A percentile compares a stretch with the other conserved stretches of the same genome.
These are phyloP conservation scores for Yamadazyma oceani DNA, from an alignment of 1,139 yeast genomes.

Conservation along the genomic window DNA sequence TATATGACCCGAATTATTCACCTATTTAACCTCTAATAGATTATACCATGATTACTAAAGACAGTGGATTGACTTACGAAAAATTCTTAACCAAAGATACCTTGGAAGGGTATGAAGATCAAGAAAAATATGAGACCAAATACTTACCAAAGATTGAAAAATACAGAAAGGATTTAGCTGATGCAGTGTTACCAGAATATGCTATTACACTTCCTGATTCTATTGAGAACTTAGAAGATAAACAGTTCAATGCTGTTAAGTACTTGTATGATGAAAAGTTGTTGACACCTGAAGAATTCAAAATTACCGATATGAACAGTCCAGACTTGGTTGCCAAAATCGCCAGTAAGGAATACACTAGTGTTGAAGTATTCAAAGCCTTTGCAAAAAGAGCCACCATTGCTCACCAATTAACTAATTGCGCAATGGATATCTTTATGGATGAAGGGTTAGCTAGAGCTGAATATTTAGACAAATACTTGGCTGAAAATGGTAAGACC, in stretches of 20 bases:
- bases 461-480: constrained; percentile 35
- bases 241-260: constrained; percentile 47
- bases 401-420: constrained; percentile 36
- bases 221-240: constrained; percentile 34
- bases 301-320: constrained; percentile 47
- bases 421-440: constrained; percentile 33
- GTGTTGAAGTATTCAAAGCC: constrained; percentile 49
- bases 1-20: no score
- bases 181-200: constrained; percentile 41
- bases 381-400: constrained; percentile 50
- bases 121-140: constrained; percentile 25
- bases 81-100: constrained; percentile 17
- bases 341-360: constrained; percentile 29
- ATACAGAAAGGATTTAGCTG: constrained; percentile 42
- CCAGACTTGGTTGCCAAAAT: constrained; percentile 35
- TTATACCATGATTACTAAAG: not conserved
- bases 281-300: constrained; percentile 44
- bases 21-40: not conserved
- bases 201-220: constrained; percentile 42
- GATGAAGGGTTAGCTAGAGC: constrained; percentile 39
- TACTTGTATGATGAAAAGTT: constrained; percentile 43
- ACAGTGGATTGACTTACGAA: constrained; percentile 9
- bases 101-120: constrained; percentile 31
- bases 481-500: constrained; percentile 53
- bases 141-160: constrained; percentile 52